A percentile compares a stretch with the other conserved stretches of the same genome.
phyloP scores from a whole-genome alignment of 257 asterid species.

The Solanum etuberosum region DNA sequence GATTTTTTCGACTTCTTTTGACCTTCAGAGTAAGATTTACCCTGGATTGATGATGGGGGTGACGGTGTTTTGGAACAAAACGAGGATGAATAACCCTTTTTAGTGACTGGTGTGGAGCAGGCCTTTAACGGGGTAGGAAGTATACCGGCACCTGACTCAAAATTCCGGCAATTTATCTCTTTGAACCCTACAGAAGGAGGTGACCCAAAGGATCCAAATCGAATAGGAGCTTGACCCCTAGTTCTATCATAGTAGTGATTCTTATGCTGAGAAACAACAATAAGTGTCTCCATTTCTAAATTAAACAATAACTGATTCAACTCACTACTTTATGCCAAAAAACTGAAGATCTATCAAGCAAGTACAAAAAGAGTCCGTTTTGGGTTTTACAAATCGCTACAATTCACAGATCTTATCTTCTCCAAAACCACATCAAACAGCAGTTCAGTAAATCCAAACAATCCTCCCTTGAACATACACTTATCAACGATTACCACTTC shows the following conservation, averaged over 20 bases:
- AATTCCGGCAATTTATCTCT: conserved; percentile 50
- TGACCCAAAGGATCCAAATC: conserved; percentile 27
- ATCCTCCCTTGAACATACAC: conserved; percentile 1
- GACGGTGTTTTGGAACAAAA: background rate
- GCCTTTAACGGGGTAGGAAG: conserved; percentile 43
- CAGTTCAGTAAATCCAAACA: conserved; percentile 5
- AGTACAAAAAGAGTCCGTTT: background rate
- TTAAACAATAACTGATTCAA: background rate
- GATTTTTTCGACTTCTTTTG: conserved; percentile 18
- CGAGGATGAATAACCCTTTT: background rate
- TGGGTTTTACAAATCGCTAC: background rate
- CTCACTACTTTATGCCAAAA: background rate
- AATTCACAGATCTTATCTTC: conserved; percentile 60
- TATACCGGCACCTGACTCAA: conserved; percentile 45
- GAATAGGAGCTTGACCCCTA: conserved; percentile 10
- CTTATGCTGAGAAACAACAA: conserved; percentile 53
- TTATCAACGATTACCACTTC: conserved; percentile 18
- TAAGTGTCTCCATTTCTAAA: conserved; percentile 57
- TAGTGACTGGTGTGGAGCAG: conserved; percentile 17
- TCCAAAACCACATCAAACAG: conserved; percentile 54
- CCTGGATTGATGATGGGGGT: conserved; percentile 19
- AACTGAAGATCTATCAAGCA: conserved; percentile 7
- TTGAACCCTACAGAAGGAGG: conserved; percentile 20
- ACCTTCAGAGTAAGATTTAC: conserved; percentile 7
- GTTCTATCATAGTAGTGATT: conserved; percentile 37